phyloP scores from a whole-genome alignment of 768 basidiomycete genomes.

The Termitomyces heimii region DNA sequence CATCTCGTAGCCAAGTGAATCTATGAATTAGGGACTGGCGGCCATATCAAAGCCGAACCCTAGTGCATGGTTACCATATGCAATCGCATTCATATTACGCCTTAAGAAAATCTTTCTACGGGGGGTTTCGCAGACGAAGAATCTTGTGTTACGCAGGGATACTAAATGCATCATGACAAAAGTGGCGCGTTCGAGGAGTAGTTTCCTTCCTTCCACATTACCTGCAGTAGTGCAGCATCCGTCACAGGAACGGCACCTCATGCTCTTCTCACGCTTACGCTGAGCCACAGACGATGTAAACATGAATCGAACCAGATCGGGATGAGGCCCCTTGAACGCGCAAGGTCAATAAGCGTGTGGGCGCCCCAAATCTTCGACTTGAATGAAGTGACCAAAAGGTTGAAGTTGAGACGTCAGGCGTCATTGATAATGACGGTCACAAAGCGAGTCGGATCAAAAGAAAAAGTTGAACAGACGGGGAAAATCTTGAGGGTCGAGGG shows the following conservation, averaged over 20 bases:
- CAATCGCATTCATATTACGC: too few relatives aligned
- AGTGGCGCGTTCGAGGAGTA: too few relatives aligned
- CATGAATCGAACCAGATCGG: slow-evolving; percentile 22
- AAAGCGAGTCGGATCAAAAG: slow-evolving; percentile 18
- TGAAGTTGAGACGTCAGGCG: slow-evolving; percentile 41
- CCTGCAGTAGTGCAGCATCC: slow-evolving; percentile 28
- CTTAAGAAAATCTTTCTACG: too few relatives aligned
- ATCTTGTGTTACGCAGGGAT: too few relatives aligned
- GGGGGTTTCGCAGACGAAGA: too few relatives aligned
- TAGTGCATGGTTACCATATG: too few relatives aligned
- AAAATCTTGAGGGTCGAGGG: too few relatives aligned
- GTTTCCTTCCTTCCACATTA: too few relatives aligned
- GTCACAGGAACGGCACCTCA: slow-evolving; percentile 22
- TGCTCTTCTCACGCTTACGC: slow-evolving; percentile 22
- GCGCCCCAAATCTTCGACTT: slow-evolving; percentile 42
- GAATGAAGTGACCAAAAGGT: slow-evolving; percentile 41
- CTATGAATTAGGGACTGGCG: too few relatives aligned
- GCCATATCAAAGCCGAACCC: too few relatives aligned
- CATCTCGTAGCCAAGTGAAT: too few relatives aligned
- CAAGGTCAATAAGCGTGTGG: slow-evolving; percentile 39
- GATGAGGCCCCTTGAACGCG: slow-evolving; percentile 19
- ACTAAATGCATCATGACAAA: too few relatives aligned
- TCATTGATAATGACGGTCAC: slow-evolving; percentile 30
- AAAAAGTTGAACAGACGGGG: neutral
- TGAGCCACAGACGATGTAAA: slow-evolving; percentile 37